Base-by-base conservation (phyloP, 495 filamentous ascomycete genomes). In the Hypoxylon fragiforme region DNA sequence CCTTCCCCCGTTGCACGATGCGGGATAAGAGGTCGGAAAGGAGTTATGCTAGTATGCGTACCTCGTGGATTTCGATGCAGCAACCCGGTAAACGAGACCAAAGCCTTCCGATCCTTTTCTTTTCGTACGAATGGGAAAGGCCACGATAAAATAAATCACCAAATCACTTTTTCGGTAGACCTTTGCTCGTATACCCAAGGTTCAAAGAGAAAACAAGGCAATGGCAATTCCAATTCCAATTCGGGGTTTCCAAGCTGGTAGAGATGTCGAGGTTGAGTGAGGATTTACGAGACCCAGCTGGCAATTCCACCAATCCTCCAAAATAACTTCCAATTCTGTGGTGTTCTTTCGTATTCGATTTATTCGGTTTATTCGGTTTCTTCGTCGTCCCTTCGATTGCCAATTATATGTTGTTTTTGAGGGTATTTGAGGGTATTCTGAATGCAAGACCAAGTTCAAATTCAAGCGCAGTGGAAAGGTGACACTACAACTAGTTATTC, bases 31-130 rank as follows among this genome's bases (percentile, higher is more conserved):
- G 54, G 22, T 59, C 50, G 59, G 50, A 50, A 65, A 57, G n/a
- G 44, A 53, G 47, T 34, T 53, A 62, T 63, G 59, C 50, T 35
- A 50, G 48, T 58, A 68, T 59, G 65, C 62, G 60, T 61, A 63
- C 58, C 65, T 65, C 62, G 58, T 65, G 62, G 56, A 48, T 50
- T 50, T 60, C 21, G 56, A 62, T 63, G 65, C 54, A 56, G 36
- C 58, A 58, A 61, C 62, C 62, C 62, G 65, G 34, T 43, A 62
- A 57, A 49, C 52, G 37, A 40, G 53, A 53, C 47, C 48, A 48
- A 57, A 51, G 39, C 46, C n/a, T 44, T 26, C 53, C 44, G 58
- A 53, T 19, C 28, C 22, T 56, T 28, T 9, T 21, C 22, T 56
- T 53, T 45, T 57, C 51, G 43, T 38, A n/a, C 20, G 28, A 38